Conservation (phyloP, 163 green algal species). For the Prototheca wickerhamii region DNA sequence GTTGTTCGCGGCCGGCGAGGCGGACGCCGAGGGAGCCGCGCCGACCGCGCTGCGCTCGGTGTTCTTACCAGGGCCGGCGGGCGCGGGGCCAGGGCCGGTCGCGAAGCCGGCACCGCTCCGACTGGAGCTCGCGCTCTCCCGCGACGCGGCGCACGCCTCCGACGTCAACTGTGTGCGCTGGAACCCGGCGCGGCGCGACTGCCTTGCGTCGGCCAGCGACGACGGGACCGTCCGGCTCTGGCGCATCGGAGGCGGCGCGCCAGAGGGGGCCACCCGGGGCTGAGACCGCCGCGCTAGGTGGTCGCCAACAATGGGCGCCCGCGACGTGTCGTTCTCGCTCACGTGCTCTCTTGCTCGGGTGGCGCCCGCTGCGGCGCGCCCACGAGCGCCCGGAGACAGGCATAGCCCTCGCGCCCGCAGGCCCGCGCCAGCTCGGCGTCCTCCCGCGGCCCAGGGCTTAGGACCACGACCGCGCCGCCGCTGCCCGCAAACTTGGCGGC, state of each 20-base stretch:
- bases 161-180: slow-evolving; percentile 81
- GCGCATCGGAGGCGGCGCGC: slow-evolving; percentile 7
- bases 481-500: slow-evolving; percentile 69
- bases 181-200: slow-evolving; percentile 35
- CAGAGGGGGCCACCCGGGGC: too few relatives aligned
- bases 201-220: slow-evolving; percentile 64
- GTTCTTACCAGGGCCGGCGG: neutral
- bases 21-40: too few relatives aligned
- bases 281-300: too few relatives aligned
- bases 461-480: slow-evolving; percentile 60
- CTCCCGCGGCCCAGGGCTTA: slow-evolving; percentile 29
- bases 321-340: too few relatives aligned
- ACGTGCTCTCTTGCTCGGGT: too few relatives aligned
- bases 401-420: neutral
- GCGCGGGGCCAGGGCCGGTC: too few relatives aligned
- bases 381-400: neutral
- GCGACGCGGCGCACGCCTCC: slow-evolving; percentile 35
- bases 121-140: slow-evolving; percentile 13
- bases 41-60: neutral
- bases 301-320: too few relatives aligned
- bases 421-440: slow-evolving; percentile 25
- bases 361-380: too few relatives aligned
- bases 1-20: slow-evolving; percentile 5
- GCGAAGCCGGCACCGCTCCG: too few relatives aligned
- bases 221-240: slow-evolving; percentile 59